Evolutionary conservation across 129 eudicot genomes (phyloP).

Genomic region (Centella asiatica): DNA sequence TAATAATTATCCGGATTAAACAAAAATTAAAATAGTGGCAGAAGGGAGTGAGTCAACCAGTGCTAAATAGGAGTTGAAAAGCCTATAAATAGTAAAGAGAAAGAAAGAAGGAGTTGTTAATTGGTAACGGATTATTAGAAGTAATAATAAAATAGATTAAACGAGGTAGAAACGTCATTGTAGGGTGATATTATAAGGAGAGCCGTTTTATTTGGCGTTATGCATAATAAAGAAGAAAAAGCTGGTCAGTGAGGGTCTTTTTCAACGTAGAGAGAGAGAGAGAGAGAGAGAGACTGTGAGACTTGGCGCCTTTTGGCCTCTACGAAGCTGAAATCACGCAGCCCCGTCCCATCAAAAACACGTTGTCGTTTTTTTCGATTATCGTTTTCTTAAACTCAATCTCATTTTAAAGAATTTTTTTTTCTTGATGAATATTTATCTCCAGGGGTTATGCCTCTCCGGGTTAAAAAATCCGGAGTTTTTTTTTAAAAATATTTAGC

Average conservation of each 20-base stretch:
- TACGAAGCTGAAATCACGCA: constrained; percentile 55
- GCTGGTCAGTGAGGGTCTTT: constrained; percentile 14
- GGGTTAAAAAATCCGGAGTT: too few relatives aligned
- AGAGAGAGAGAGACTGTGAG: constrained; percentile 12
- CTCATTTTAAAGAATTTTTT: neutral
- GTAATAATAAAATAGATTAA: too few relatives aligned
- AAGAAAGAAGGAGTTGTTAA: too few relatives aligned
- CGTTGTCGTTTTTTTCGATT: constrained; percentile 21
- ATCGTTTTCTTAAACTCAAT: neutral
- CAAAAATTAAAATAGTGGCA: too few relatives aligned
- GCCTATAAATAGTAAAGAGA: too few relatives aligned
- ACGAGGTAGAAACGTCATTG: constrained; percentile 15
- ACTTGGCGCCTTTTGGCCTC: constrained; percentile 50
- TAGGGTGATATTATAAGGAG: neutral
- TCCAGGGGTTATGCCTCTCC: too few relatives aligned
- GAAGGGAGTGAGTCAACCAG: too few relatives aligned
- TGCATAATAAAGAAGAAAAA: constrained; percentile 13
- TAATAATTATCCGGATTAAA: too few relatives aligned
- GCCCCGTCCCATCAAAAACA: constrained; percentile 29
- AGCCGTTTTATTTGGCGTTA: constrained; percentile 15
- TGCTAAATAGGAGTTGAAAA: too few relatives aligned
- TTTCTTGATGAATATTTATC: too few relatives aligned
- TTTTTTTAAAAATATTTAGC: too few relatives aligned
- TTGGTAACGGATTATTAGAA: too few relatives aligned
- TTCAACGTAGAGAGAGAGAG: constrained; percentile 24